Base-by-base conservation (phyloP, 192 early-diverging fungal species). In the Funneliformis mosseae region DNA sequence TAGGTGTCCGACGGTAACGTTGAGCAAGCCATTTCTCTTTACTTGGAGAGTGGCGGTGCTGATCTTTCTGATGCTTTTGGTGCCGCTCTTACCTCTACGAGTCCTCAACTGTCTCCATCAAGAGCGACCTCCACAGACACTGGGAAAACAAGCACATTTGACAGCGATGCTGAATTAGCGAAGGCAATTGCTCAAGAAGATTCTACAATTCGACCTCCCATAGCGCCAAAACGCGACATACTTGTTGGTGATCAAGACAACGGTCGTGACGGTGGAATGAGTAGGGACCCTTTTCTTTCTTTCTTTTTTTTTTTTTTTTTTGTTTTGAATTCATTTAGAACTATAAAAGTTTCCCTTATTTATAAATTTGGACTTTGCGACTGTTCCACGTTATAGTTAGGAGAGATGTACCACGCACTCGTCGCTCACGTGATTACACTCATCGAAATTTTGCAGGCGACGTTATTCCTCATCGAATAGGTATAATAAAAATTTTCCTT, bases 21-120 rank as follows among this genome's bases (percentile, higher is more conserved):
- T 4, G 92, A 95, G 67, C 88, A 87, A 25, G 97, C 96, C 5
- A 84, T 98, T 60, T 83, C 92, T 50, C 83, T 98, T n/a, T 98
- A 91, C 83, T 87, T 96, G 81, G 96, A 96, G 79, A 95, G 90
- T 79, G 94, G 90, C 23, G 94, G 92, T 11, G 85, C 82, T 62
- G 85, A 89, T n/a, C 85, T 86, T 69, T 23, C 78, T 79, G 80
- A 61, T 77, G 68, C 12, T 14, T 62, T 3, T 41, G 74, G 66
- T 18, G 60, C 42, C 27, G 33, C 38, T 48, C 0, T 33, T 33
- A 59, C 39, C 25, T 6, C 46, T 69, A 69, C 66, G 59, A 66
- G 46, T n/a, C 14, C 83, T 78, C 62, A 79, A 74, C 48, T 72
- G 79, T 79, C 77, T 23, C 74, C 68, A 74, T 39, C 78, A 23